Percentiles rank a stretch among this genome's conserved stretches.
Conservation (phyloP, 169 alveolate species). For the Plasmodium reichenowi region DNA sequence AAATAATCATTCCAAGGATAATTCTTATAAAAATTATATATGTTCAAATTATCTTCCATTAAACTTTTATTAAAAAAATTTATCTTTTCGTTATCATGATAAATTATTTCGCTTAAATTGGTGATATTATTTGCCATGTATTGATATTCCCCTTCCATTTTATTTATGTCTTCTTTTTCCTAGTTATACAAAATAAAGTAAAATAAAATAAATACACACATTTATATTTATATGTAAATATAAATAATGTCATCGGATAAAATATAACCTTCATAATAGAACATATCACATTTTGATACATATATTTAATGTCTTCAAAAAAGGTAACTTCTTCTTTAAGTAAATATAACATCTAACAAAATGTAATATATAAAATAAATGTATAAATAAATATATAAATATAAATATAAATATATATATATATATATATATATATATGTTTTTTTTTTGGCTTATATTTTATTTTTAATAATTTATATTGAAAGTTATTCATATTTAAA, state of each 20-base stretch:
- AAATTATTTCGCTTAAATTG: slow-evolving; percentile 42
- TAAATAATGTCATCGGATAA: background rate
- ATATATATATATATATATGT: background rate
- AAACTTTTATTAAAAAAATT: slow-evolving; percentile 31
- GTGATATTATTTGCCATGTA: slow-evolving; percentile 27
- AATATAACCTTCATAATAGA: slow-evolving; percentile 40
- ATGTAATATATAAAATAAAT: background rate
- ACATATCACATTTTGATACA: slow-evolving; percentile 36
- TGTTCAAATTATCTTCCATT: slow-evolving; percentile 43
- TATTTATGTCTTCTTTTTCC: slow-evolving; percentile 38
- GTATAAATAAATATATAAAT: too few relatives aligned
- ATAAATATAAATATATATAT: too few relatives aligned
- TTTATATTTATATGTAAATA: background rate
- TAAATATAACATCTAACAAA: slow-evolving; percentile 16
- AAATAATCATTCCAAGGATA: slow-evolving; percentile 55
- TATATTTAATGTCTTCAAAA: slow-evolving; percentile 42
- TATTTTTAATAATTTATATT: too few relatives aligned
- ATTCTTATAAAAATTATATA: slow-evolving; percentile 20
- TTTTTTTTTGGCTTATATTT: too few relatives aligned
- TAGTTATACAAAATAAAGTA: background rate
- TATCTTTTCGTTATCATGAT: slow-evolving; percentile 54
- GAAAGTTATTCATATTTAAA: too few relatives aligned
- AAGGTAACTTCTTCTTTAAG: slow-evolving; percentile 31
- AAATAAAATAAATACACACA: slow-evolving; percentile 2
- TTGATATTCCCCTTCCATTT: slow-evolving; percentile 48